Conservation (phyloP, 108 stramenopile genomes). For the Nitzschia sp. region DNA sequence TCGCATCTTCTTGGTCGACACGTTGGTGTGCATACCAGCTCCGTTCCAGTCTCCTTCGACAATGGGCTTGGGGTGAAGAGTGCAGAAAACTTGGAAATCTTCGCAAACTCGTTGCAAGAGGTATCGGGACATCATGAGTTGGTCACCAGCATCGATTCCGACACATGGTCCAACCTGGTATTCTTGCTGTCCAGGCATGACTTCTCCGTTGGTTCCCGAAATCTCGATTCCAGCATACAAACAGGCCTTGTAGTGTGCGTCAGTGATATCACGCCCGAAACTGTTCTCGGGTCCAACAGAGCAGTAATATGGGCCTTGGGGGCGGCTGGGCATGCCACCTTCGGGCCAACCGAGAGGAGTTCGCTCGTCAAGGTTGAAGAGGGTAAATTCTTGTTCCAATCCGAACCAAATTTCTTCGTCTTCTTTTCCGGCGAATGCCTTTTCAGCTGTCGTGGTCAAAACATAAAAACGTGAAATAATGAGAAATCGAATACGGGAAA, state of each 20-base stretch:
- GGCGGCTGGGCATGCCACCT: constrained; percentile 80
- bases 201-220: constrained; percentile 97
- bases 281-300: constrained; percentile 91
- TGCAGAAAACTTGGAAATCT: constrained; percentile 95
- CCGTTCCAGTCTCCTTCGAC: constrained; percentile 99
- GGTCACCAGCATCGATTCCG: constrained; percentile 97
- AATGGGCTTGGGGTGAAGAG: constrained; percentile 98
- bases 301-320: constrained; percentile 99
- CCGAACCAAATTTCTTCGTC: constrained; percentile 92
- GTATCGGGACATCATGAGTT: constrained; percentile 96
- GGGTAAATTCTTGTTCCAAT: constrained; percentile 98
- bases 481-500: background rate
- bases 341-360: constrained; percentile 97
- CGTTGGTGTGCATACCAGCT: constrained; percentile 98
- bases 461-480: background rate
- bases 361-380: constrained; percentile 91
- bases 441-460: constrained; percentile 39
- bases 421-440: constrained; percentile 79
- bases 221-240: constrained; percentile 94
- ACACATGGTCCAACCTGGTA: constrained; percentile 98
- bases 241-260: constrained; percentile 94
- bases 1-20: constrained; percentile 96
- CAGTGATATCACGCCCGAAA: constrained; percentile 93
- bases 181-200: constrained; percentile 99
- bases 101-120: constrained; percentile 96